Evolutionary conservation across 148 eudicot genomes (phyloP), one percentile per base, ranked within the genome.

Genomic region (Camellia granthamiana): DNA sequence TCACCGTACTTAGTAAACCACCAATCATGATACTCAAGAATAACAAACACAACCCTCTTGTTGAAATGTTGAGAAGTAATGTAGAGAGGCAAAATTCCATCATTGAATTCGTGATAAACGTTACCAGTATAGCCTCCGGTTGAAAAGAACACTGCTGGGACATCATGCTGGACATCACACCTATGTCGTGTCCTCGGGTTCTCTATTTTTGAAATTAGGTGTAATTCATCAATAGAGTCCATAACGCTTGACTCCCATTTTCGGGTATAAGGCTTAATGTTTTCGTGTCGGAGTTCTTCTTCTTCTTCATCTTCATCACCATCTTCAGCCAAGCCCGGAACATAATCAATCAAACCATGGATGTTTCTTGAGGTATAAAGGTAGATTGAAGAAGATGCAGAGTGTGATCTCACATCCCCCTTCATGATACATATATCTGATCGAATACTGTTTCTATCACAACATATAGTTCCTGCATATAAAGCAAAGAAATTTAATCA

Each of bases 91-190:
- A 93, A 30, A 18, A 96, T 85, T 47, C 97, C 99, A 60, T 96
- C 99, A 13, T 96, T 93, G 87, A 96, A 92, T 55, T 96, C 99
- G 58, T 96, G 99, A 86, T 91, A 96, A 4, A 91, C 87, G 55
- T 96, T 96, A 46, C 98, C 98, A 0, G 99, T 93, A 65, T 90
- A 96, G 9, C 99, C 99, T 46, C 95, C 97, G 2, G 97, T 93
- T 1, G 99, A 96, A 89, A 96, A 96, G 88, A 96, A 89, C 66
- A 96, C 89, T 0, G 99, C 99, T 0, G 99, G 98, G 61, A 96
- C 93, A 75, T 93, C 88, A 78, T 96, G 99, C 6, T 41, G 54
- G 62, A 96, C 97, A 76, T 96, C 95, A 77, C 99, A 96, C 2
- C 72, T 74, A 16, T 70, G 90, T 38, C 72, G 68, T 46, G 66